Conservation (phyloP, 2,329 filamentous ascomycete genomes). For the Dactylella cylindrospora region DNA sequence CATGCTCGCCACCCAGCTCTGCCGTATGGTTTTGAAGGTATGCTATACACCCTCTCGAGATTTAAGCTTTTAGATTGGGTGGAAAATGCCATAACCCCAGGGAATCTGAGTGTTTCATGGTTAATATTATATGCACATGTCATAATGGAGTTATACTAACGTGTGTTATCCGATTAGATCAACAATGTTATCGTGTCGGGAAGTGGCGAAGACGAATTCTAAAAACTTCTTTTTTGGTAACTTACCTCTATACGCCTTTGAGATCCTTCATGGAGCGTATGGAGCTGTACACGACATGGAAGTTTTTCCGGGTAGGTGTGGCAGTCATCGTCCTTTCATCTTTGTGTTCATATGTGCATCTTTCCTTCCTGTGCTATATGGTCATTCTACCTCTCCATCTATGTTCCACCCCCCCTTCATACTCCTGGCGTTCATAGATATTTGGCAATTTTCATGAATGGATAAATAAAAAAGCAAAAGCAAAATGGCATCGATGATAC, state of each 20-base stretch:
- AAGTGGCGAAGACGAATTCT: slow-evolving; percentile 50
- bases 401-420: slow-evolving; percentile 24
- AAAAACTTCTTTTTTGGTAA: slow-evolving; percentile 9
- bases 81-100: slow-evolving; percentile 11
- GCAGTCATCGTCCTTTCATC: slow-evolving; percentile 20
- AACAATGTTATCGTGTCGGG: slow-evolving; percentile 51
- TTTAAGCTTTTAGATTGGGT: slow-evolving; percentile 60
- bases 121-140: slow-evolving; percentile 1
- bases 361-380: slow-evolving; percentile 12
- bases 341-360: slow-evolving; percentile 4
- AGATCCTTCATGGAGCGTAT: not conserved
- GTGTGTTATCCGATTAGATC: slow-evolving; percentile 37
- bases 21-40: slow-evolving; percentile 95
- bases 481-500: too few species aligned
- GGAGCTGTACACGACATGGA: slow-evolving; percentile 2
- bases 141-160: slow-evolving; percentile 16
- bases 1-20: slow-evolving; percentile 92
- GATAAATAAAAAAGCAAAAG: slow-evolving; percentile 7
- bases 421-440: slow-evolving; percentile 42
- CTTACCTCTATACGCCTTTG: too few species aligned
- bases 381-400: not conserved
- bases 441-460: slow-evolving; percentile 32
- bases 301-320: slow-evolving; percentile 39
- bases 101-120: slow-evolving; percentile 37
- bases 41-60: slow-evolving; percentile 57